Base-by-base conservation (phyloP, 768 basidiomycete species). In the Tricholoma sp. region DNA sequence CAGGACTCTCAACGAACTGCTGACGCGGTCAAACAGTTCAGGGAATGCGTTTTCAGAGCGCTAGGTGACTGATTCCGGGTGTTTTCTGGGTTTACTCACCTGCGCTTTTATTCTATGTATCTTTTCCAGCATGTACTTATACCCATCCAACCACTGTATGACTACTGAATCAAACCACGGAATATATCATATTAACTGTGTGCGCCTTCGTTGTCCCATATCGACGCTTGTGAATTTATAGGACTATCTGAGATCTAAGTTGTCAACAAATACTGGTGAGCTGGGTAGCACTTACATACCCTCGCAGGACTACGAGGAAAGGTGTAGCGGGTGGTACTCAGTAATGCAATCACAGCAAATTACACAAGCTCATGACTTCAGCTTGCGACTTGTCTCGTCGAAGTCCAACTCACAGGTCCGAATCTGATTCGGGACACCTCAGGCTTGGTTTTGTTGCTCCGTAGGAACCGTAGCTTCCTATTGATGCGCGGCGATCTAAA, bases 1-100 rank as follows among this genome's bases (percentile, higher is more conserved):
- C 50, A 76, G 89, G 60, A 80, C 75, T 66, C 76, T 92, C 55
- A 90, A 86, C 69, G 84, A 88, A 63, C 73, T 92, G 53, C 72
- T 91, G 75, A 77, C 73, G 51, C 80, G 75, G 61, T 73, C 75
- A 65, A 79, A 80, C 48, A 63, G 68, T 58, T 73, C 74, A 50
- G 47, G 24, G 49, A 72, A 70, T 55, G 52, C 65, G 18, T 69
- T 74, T 69, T 71, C 70, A 59, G 63, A 67, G 60, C 41, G 31
- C 47, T 52, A 52, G 57, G 58, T 41, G 45, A 50, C 20, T 45
- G 41, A 50, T 48, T 49, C 31, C 20, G 20, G 49, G 28, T 37
- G 49, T 42, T 54, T 59, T 47, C 49, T 32, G 41, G 54, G 42
- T 41, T 10, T 56, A 53, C 59, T 59, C 53, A 59, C 58, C 57